A percentile compares a stretch with the other conserved stretches of the same genome.
Evolutionary conservation across 2,329 filamentous ascomycete species (phyloP).

Genomic region (Fusarium haematococcum): DNA sequence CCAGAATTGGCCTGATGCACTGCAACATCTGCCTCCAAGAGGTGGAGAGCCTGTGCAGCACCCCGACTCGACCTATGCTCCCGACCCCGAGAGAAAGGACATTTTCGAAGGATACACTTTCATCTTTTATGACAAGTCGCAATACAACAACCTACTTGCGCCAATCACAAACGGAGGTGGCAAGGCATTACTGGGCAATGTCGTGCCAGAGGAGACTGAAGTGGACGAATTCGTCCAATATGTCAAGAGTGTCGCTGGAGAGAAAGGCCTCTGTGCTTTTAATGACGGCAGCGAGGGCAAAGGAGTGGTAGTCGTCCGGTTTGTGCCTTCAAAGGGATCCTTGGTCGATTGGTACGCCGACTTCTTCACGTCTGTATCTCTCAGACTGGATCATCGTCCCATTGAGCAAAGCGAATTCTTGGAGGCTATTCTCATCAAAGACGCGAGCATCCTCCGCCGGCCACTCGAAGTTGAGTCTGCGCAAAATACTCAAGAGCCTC

Average conservation of each 20-base stretch:
- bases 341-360: conserved; percentile 74
- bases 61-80: conserved; percentile 76
- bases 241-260: conserved; percentile 79
- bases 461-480: conserved; percentile 67
- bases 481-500: conserved; percentile 36
- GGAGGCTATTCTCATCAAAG: conserved; percentile 85
- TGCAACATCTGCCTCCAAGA: conserved; percentile 77
- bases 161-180: conserved; percentile 84
- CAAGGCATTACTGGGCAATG: conserved; percentile 78
- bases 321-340: conserved; percentile 68
- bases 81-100: conserved; percentile 72
- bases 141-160: conserved; percentile 80
- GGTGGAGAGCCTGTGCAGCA: conserved; percentile 81
- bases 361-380: conserved; percentile 76
- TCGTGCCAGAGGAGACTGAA: conserved; percentile 72
- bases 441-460: conserved; percentile 78
- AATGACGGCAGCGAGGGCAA: conserved; percentile 72
- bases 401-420: conserved; percentile 93
- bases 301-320: conserved; percentile 84
- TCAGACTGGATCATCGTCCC: conserved; percentile 81
- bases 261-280: conserved; percentile 76
- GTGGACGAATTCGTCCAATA: conserved; percentile 82
- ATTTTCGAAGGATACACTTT: conserved; percentile 92
- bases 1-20: conserved; percentile 79
- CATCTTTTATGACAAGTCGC: conserved; percentile 81